Evolutionary conservation across 352 stramenopile species (phyloP).

Genomic region (Pythium vanterpoolii): DNA sequence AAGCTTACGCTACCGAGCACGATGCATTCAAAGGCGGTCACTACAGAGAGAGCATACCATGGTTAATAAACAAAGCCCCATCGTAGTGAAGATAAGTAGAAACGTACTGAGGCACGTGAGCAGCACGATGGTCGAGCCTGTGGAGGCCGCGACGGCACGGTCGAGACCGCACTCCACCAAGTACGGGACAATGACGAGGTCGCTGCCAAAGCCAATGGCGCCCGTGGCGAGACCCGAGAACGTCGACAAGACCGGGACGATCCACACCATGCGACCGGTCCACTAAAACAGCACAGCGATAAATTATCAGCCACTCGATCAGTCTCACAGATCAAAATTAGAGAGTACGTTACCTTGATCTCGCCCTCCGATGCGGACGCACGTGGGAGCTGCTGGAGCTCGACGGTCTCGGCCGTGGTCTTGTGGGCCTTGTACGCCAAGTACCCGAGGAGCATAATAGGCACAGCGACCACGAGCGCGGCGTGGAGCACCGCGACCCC

Average conservation of each 20-base stretch:
- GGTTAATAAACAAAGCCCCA: not conserved
- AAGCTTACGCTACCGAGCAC: slow-evolving; percentile 11
- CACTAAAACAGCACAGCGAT: slow-evolving; percentile 11
- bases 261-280: slow-evolving; percentile 10
- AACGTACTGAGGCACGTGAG: slow-evolving; percentile 16
- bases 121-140: slow-evolving; percentile 15
- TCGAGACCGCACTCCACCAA: slow-evolving; percentile 13
- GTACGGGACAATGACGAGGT: slow-evolving; percentile 18
- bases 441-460: slow-evolving; percentile 22
- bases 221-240: slow-evolving; percentile 8
- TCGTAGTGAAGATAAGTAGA: not conserved
- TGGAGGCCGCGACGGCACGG: slow-evolving; percentile 11
- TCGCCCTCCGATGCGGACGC: slow-evolving; percentile 10
- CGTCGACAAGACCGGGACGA: slow-evolving; percentile 6
- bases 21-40: slow-evolving; percentile 16
- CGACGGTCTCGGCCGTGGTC: slow-evolving; percentile 13
- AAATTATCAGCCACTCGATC: not conserved
- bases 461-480: slow-evolving; percentile 19
- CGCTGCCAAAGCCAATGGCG: slow-evolving; percentile 17
- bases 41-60: not conserved
- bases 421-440: slow-evolving; percentile 25
- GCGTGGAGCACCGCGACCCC: slow-evolving; percentile 15
- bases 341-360: slow-evolving; percentile 15
- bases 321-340: too few species aligned
- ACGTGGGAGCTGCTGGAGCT: slow-evolving; percentile 22